These are phyloP conservation scores for Akebia trifoliata DNA, from an alignment of 164 flowering plant genomes.

Conservation along the genomic window DNA sequence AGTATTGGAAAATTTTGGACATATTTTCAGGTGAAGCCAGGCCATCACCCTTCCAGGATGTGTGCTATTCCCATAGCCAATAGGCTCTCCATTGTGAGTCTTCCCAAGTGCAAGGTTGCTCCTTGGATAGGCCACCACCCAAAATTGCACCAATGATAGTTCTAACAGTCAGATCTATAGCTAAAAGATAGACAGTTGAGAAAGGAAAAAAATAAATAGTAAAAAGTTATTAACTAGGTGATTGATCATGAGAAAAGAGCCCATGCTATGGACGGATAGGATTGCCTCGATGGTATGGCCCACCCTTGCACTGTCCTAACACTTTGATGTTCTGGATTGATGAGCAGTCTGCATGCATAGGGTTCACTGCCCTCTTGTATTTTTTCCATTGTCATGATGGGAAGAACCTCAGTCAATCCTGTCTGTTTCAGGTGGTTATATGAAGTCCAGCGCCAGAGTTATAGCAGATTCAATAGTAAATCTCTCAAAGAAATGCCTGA, in stretches of 20 bases:
- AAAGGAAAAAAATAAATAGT: neutral
- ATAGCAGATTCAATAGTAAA: constrained; percentile 81
- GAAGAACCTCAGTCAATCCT: neutral
- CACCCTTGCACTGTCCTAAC: neutral
- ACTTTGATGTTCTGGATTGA: too few relatives aligned
- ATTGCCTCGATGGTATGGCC: neutral
- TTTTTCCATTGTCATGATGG: neutral
- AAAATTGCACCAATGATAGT: neutral
- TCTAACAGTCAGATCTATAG: neutral
- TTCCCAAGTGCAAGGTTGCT: neutral
- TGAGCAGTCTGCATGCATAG: too few relatives aligned
- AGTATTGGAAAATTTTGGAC: neutral
- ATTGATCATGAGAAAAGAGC: too few relatives aligned
- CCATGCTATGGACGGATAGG: too few relatives aligned
- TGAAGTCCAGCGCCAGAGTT: constrained; percentile 87
- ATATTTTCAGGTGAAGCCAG: too few relatives aligned
- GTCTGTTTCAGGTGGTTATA: constrained; percentile 78
- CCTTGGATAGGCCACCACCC: neutral
- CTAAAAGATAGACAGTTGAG: too few relatives aligned
- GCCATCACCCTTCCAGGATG: too few relatives aligned
- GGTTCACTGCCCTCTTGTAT: neutral
- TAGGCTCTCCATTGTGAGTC: neutral
- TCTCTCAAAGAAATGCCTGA: constrained; percentile 57
- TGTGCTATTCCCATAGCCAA: too few relatives aligned
- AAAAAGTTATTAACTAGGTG: neutral